A percentile compares a stretch with the other conserved stretches of the same genome.
Evolutionary conservation across 2,329 filamentous ascomycete species (phyloP).

Genomic region (Drechslerella dactyloides): DNA sequence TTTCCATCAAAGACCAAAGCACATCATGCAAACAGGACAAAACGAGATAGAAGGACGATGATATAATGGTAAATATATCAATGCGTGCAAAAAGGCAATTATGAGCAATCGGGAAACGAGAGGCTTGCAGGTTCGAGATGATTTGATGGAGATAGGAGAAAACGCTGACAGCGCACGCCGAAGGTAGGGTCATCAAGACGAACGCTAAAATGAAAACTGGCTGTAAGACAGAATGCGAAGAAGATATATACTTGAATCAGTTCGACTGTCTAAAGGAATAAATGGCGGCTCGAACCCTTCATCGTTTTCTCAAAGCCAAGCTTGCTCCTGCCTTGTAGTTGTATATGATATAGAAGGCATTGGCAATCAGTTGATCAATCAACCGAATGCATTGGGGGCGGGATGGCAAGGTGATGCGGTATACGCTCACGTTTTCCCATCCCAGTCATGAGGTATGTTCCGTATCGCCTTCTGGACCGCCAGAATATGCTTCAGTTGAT

Average conservation of each 20-base stretch:
- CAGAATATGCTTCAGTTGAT: slow-evolving; percentile 31
- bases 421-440: slow-evolving; percentile 20
- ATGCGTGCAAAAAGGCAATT: background rate
- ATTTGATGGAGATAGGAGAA: background rate
- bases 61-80: too few species aligned
- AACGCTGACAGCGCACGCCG: background rate
- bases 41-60: too few species aligned
- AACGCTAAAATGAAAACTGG: background rate
- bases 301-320: background rate
- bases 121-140: background rate
- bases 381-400: background rate
- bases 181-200: background rate
- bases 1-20: too few species aligned
- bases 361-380: background rate
- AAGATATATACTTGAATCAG: background rate
- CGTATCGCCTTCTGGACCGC: slow-evolving; percentile 40
- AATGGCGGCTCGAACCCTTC: background rate
- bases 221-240: background rate
- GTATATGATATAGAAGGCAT: background rate
- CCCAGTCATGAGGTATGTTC: slow-evolving; percentile 28
- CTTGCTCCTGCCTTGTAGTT: background rate
- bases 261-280: background rate
- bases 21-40: too few species aligned
- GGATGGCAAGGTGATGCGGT: background rate
- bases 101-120: background rate